Conservation (phyloP, 306 rosid genomes). For the Boehmeria nivea region DNA sequence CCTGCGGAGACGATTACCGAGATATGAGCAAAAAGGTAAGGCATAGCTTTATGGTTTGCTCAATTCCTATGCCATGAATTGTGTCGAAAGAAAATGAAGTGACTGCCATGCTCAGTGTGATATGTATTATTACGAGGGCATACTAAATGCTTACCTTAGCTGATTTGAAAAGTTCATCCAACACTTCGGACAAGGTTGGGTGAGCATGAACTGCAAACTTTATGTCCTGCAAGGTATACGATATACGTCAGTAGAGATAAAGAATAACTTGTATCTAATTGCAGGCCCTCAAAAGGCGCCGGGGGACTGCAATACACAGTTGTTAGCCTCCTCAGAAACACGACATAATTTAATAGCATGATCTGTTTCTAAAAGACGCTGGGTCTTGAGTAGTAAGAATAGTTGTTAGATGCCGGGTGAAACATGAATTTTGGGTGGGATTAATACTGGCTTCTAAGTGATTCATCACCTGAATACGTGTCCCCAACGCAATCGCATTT, state of each 20-base stretch:
- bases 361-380: not conserved
- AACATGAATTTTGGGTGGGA: not conserved
- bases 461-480: slow-evolving; percentile 65
- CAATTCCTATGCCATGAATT: too few relatives aligned
- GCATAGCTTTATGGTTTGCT: too few relatives aligned
- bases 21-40: too few relatives aligned
- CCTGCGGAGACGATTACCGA: too few relatives aligned
- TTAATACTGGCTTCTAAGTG: not conserved
- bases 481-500: slow-evolving; percentile 84
- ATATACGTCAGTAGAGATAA: slow-evolving; percentile 3
- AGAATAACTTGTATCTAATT: not conserved
- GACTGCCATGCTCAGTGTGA: too few relatives aligned
- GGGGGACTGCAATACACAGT: too few relatives aligned
- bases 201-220: slow-evolving; percentile 91
- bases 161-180: slow-evolving; percentile 87
- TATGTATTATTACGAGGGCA: too few relatives aligned
- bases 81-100: not conserved
- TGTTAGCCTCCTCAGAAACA: not conserved
- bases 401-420: slow-evolving; percentile 1
- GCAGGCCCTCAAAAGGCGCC: too few relatives aligned
- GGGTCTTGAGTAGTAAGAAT: not conserved
- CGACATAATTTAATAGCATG: not conserved
- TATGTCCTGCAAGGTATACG: slow-evolving; percentile 54
- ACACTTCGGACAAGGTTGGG: slow-evolving; percentile 94
- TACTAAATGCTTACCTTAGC: slow-evolving; percentile 74